phyloP scores from a whole-genome alignment of 768 basidiomycete species.

The Daedalea quercina region DNA sequence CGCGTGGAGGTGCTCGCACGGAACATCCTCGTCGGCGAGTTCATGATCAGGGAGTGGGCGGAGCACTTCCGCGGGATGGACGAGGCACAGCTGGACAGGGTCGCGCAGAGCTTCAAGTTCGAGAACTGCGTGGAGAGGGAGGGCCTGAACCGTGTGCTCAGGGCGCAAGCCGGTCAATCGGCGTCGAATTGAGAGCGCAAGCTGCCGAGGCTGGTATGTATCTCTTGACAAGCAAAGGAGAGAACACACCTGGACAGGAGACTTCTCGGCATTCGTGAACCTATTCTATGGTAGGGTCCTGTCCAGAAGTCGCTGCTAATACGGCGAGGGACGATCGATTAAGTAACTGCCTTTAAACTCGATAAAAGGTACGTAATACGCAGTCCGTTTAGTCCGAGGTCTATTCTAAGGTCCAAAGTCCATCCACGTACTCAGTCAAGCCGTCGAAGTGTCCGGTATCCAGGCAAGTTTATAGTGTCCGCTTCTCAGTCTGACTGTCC shows the following conservation, averaged over 20 bases:
- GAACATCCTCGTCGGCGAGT: slow-evolving; percentile 65
- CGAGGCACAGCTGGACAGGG: slow-evolving; percentile 55
- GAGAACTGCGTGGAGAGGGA: slow-evolving; percentile 64
- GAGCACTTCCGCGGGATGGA: slow-evolving; percentile 57
- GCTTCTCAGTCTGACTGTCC: background rate
- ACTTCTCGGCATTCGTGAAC: no score
- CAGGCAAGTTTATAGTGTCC: background rate
- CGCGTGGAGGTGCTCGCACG: slow-evolving; percentile 56
- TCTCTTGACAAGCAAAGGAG: background rate
- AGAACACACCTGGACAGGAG: no score
- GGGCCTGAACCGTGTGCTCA: slow-evolving; percentile 35
- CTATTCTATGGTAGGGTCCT: no score
- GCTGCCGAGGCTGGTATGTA: background rate
- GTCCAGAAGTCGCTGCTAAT: no score
- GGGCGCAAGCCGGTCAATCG: slow-evolving; percentile 16
- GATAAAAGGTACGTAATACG: background rate
- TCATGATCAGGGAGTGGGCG: slow-evolving; percentile 67
- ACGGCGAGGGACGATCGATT: no score
- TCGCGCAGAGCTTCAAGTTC: slow-evolving; percentile 72
- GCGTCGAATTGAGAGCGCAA: background rate
- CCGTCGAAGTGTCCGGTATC: background rate
- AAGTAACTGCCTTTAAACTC: no score
- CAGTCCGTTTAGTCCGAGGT: background rate
- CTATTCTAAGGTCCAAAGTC: background rate
- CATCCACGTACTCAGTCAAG: background rate